Evolutionary conservation across 495 filamentous ascomycete genomes (phyloP).

Genomic region (Cercophora samala): DNA sequence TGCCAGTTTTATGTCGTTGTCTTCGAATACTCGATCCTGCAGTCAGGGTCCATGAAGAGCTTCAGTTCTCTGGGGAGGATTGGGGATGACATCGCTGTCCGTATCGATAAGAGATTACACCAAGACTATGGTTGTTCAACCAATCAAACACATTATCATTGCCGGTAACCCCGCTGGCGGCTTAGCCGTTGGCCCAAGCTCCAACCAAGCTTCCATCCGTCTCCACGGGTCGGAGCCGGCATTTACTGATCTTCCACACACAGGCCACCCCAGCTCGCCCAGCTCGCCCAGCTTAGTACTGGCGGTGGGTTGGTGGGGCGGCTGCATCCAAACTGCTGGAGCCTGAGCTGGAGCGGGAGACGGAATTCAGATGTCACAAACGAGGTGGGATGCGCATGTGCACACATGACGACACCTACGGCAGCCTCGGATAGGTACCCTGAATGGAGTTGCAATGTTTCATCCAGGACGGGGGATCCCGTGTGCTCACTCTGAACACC

Average conservation of each 20-base stretch:
- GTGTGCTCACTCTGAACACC: neutral
- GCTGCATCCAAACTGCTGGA: neutral
- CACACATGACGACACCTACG: constrained; percentile 2
- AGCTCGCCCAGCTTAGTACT: neutral
- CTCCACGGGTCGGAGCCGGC: neutral
- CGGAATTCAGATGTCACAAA: neutral
- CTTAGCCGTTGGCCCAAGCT: neutral
- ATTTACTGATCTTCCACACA: neutral
- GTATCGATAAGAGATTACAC: neutral
- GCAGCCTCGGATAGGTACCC: neutral
- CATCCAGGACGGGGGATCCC: neutral
- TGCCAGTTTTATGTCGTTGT: too few species aligned
- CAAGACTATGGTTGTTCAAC: neutral
- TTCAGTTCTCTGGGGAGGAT: neutral
- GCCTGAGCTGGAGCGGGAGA: neutral
- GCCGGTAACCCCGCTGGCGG: neutral
- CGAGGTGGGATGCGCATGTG: constrained; percentile 1
- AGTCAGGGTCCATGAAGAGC: neutral
- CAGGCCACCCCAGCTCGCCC: neutral
- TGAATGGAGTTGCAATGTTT: neutral
- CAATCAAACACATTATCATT: neutral
- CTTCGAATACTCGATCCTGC: neutral
- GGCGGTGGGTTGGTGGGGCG: neutral
- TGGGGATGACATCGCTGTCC: neutral
- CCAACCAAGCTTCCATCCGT: neutral